Percentiles rank a stretch among this genome's conserved stretches.
phyloP scores from a whole-genome alignment of 2,329 filamentous ascomycete genomes.

The Penicillium sp. region DNA sequence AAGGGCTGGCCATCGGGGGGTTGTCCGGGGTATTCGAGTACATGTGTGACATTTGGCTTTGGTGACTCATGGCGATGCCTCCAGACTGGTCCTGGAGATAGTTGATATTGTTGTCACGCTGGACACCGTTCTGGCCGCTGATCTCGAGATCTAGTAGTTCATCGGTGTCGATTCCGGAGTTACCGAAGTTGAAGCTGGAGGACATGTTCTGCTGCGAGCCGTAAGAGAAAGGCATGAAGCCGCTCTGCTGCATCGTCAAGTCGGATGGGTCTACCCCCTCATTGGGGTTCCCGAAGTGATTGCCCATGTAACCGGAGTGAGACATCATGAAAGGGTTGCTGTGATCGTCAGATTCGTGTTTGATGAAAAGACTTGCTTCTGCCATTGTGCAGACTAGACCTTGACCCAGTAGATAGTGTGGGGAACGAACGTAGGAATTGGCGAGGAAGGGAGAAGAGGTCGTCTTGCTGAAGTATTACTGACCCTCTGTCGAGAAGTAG shows the following conservation, averaged over 20 bases:
- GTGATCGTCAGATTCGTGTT: conserved; percentile 70
- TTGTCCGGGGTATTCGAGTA: conserved; percentile 93
- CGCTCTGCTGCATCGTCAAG: conserved; percentile 69
- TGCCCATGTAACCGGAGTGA: conserved; percentile 59
- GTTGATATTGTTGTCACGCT: conserved; percentile 44
- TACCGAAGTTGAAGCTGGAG: conserved; percentile 77
- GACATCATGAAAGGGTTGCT: conserved; percentile 58
- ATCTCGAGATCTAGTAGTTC: conserved; percentile 74
- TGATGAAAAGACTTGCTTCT: conserved; percentile 67
- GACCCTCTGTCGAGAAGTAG: conserved; percentile 27
- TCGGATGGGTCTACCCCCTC: conserved; percentile 83
- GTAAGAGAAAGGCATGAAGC: conserved; percentile 63
- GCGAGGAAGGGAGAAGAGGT: conserved; percentile 19
- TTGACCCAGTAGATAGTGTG: conserved; percentile 17
- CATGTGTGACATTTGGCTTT: conserved; percentile 71
- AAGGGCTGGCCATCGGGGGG: conserved; percentile 89
- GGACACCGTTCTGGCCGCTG: conserved; percentile 47
- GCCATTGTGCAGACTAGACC: conserved; percentile 51
- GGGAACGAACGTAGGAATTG: conserved; percentile 15
- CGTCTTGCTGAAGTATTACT: conserved; percentile 22
- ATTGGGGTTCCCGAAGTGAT: conserved; percentile 61
- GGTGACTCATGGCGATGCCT: conserved; percentile 66
- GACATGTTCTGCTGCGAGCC: conserved; percentile 68
- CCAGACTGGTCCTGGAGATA: conserved; percentile 60
- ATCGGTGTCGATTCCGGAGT: conserved; percentile 82